Evolutionary conservation across 2,329 filamentous ascomycete species (phyloP).

Genomic region (Penicillium sp.): DNA sequence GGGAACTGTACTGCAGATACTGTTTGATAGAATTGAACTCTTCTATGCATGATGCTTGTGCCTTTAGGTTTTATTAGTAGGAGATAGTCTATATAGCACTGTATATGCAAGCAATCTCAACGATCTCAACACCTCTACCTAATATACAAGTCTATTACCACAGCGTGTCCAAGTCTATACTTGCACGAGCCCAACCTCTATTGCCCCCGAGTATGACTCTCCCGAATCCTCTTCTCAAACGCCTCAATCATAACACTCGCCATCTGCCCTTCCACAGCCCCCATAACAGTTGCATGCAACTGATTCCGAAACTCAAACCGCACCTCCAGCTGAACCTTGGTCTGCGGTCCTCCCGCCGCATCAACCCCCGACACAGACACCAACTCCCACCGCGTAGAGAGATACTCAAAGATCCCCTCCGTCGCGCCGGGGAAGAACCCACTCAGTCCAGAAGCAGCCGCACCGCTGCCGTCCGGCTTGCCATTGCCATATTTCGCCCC

Average conservation of each 20-base stretch:
- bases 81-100: neutral
- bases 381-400: constrained; percentile 49
- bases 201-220: constrained; percentile 48
- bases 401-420: constrained; percentile 49
- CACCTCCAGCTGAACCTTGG: constrained; percentile 74
- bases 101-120: constrained; percentile 3
- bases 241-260: constrained; percentile 88
- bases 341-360: constrained; percentile 50
- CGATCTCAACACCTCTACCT: constrained; percentile 4
- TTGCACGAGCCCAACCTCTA: neutral
- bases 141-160: constrained; percentile 14
- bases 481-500: constrained; percentile 42
- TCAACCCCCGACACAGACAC: constrained; percentile 35
- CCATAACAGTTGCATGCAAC: constrained; percentile 80
- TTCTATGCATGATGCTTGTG: constrained; percentile 1
- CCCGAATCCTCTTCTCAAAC: constrained; percentile 78
- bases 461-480: constrained; percentile 60
- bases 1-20: constrained; percentile 21
- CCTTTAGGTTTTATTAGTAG: neutral
- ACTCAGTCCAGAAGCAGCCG: constrained; percentile 53
- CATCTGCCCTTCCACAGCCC: constrained; percentile 78
- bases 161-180: neutral
- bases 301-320: constrained; percentile 85
- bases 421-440: constrained; percentile 47
- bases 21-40: constrained; percentile 18